Evolutionary conservation across 1,139 yeast species (phyloP).

Genomic region (Yamadazyma spencermartinsiae): DNA sequence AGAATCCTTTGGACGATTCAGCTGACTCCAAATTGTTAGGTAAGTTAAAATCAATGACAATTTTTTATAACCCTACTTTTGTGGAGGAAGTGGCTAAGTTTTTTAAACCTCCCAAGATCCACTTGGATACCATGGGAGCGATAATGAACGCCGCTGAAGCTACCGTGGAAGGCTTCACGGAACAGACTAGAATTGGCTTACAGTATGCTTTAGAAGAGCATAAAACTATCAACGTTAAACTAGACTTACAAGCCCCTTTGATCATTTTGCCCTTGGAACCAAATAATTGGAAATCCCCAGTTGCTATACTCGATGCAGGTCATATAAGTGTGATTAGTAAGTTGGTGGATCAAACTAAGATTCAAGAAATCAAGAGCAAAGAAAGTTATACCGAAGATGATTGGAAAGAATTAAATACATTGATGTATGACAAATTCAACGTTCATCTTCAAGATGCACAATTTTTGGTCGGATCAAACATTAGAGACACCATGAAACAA

Average conservation of each 20-base stretch:
- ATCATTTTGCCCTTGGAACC: constrained; percentile 88
- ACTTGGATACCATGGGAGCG: constrained; percentile 86
- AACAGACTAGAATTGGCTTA: constrained; percentile 88
- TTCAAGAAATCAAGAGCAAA: constrained; percentile 71
- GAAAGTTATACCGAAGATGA: constrained; percentile 71
- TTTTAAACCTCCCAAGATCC: constrained; percentile 85
- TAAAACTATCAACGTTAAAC: constrained; percentile 78
- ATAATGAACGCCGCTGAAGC: constrained; percentile 95
- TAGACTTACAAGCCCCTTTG: constrained; percentile 92
- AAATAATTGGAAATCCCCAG: constrained; percentile 78
- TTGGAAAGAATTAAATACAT: constrained; percentile 65
- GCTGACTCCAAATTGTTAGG: constrained; percentile 81
- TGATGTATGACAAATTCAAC: constrained; percentile 88
- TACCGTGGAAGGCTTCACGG: constrained; percentile 85
- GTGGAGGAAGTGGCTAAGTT: constrained; percentile 72
- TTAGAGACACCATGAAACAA: constrained; percentile 73
- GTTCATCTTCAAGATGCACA: constrained; percentile 84
- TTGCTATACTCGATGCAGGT: constrained; percentile 94
- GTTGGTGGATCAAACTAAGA: constrained; percentile 67
- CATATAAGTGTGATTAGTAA: constrained; percentile 85
- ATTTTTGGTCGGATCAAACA: constrained; percentile 79
- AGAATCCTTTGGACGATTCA: constrained; percentile 76
- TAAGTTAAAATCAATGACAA: constrained; percentile 82
- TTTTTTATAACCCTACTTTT: constrained; percentile 81
- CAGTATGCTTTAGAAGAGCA: constrained; percentile 95